Evolutionary conservation across 352 stramenopile species (phyloP).

Genomic region (Phytophthora litchii): DNA sequence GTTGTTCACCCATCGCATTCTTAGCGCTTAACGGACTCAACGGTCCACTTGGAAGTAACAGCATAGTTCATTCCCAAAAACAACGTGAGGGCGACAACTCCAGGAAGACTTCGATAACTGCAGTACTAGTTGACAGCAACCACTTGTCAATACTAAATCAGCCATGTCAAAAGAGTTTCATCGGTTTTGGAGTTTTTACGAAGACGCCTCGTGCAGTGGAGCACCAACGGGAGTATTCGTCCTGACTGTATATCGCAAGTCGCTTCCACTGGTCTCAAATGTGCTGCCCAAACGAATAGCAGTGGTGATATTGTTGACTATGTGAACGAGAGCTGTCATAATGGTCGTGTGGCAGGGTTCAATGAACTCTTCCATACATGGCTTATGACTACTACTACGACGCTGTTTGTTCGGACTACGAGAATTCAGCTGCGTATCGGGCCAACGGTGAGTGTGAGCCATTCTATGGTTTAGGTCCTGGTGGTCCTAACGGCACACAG

Average conservation of each 20-base stretch:
- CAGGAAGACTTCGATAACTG: too few relatives aligned
- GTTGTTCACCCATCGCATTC: too few relatives aligned
- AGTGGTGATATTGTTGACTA: neutral
- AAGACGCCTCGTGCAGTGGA: slow-evolving; percentile 6
- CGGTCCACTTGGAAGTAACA: too few relatives aligned
- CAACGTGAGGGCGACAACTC: too few relatives aligned
- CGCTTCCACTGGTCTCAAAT: slow-evolving; percentile 1
- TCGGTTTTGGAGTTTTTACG: slow-evolving; percentile 19
- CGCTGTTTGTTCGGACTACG: neutral
- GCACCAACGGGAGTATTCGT: slow-evolving; percentile 7
- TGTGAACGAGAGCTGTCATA: slow-evolving; percentile 10
- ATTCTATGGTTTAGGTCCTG: neutral
- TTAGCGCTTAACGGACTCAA: too few relatives aligned
- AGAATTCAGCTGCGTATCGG: slow-evolving; percentile 7
- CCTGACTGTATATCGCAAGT: neutral
- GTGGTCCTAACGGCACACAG: neutral
- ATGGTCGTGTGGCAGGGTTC: neutral
- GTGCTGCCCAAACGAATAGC: neutral
- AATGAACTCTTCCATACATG: slow-evolving; percentile 16
- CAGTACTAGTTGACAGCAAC: too few relatives aligned
- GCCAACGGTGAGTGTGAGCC: slow-evolving; percentile 4
- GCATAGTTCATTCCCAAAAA: too few relatives aligned
- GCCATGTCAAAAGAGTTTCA: neutral
- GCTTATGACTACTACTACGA: slow-evolving; percentile 12
- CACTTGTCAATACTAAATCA: too few relatives aligned